Conservation (phyloP, 2,329 filamentous ascomycete genomes). For the Diaporthe australafricana region DNA sequence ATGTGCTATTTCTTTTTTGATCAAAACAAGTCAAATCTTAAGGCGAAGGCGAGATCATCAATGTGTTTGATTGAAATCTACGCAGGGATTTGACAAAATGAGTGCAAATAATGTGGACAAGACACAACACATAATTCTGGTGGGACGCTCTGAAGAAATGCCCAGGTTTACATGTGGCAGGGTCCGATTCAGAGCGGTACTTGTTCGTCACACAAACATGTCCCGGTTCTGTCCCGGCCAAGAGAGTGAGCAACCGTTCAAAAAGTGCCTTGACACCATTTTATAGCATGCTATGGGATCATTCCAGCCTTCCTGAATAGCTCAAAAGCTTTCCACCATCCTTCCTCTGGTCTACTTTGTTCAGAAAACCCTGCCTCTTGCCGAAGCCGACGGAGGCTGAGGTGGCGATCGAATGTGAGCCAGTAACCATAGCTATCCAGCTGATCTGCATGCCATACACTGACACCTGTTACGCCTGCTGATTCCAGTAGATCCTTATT, state of each 20-base stretch:
- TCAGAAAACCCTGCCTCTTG: conserved; percentile 51
- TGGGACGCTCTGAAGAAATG: not conserved
- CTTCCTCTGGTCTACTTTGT: conserved; percentile 50
- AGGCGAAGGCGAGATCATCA: not conserved
- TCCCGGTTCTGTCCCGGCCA: not conserved
- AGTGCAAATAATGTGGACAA: not conserved
- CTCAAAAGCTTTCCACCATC: conserved; percentile 57
- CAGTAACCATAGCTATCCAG: conserved; percentile 58
- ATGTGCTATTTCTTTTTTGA: too few relatives aligned
- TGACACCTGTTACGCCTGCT: conserved; percentile 42
- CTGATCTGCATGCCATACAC: conserved; percentile 48
- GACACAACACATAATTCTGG: not conserved
- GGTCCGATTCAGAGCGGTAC: not conserved
- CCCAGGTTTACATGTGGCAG: not conserved
- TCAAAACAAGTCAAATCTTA: not conserved
- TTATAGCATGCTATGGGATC: conserved; percentile 42
- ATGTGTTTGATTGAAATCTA: not conserved
- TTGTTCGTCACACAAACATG: not conserved
- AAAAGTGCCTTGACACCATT: not conserved
- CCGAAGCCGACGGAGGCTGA: conserved; percentile 55
- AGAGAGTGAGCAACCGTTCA: too few relatives aligned
- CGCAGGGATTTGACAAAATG: not conserved
- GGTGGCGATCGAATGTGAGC: conserved; percentile 60
- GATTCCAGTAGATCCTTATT: conserved; percentile 46
- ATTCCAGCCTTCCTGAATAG: conserved; percentile 54